Base-by-base conservation (phyloP, 2,329 filamentous ascomycete genomes). In the Neonectria faginata region DNA sequence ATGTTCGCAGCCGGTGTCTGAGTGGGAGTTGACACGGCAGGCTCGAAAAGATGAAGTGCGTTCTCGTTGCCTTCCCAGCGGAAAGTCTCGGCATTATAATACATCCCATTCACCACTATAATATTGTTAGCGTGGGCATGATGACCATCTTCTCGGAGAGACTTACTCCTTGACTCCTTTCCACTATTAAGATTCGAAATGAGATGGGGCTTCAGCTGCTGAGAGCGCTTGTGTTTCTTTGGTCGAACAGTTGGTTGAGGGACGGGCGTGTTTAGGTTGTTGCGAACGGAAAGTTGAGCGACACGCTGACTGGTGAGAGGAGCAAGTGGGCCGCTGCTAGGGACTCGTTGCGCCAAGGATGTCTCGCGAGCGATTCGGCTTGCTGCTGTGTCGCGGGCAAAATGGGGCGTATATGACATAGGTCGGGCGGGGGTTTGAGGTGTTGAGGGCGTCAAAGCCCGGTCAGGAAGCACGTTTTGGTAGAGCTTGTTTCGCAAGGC, bases 11-110 rank as follows among this genome's bases (percentile, higher is more conserved):
- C 65, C 18, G 76, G 70, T 3, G 73, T 68, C 10, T 84, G 83
- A 0, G 85, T 85, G 2, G 88, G 86, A 2, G 86, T 86, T 1
- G 86, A 83, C 7, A 81, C 77, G 6, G 89, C 82, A 59, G 85
- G 78, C 58, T 97, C 94, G 79, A 99, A 99, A 5, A 89, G 88
- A 67, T 87, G 86, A 57, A 97, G 83, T 36, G 86, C 91, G 72
- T 93, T 95, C 77, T 99, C 96, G 73, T 99, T 99, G 57, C 96
- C 96, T 83, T 99, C 96, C 96, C 96, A 99, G 54, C 89, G 87
- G 75, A 90, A 96, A 9, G 92, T 92, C 29, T 86, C 84, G 7
- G 96, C 93, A 75, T 99, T 98, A 78, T 97, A 99, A 59, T 89
- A 91, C 96, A 99, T 99, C 68, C 95, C 96, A 79, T 97, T 96